These are phyloP conservation scores for Arthrobotrys sinensis DNA, from an alignment of 2,329 filamentous ascomycete genomes.

Conservation along the genomic window DNA sequence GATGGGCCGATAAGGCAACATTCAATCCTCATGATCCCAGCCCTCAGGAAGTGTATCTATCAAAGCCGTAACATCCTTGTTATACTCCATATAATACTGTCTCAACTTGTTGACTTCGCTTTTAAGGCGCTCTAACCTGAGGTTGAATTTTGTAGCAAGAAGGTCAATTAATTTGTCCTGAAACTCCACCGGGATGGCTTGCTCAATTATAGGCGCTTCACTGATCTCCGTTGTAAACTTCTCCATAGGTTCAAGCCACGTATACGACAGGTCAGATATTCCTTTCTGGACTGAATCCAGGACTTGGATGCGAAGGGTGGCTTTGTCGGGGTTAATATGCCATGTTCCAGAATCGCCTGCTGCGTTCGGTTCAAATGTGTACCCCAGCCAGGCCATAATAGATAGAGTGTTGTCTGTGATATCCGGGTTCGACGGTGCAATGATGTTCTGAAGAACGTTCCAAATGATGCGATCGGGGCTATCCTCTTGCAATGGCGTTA, in stretches of 20 bases:
- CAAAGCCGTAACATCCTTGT: background rate
- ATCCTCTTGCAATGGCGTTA: background rate
- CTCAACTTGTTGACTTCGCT: background rate
- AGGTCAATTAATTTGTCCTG: background rate
- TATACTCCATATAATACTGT: background rate
- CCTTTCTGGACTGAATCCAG: background rate
- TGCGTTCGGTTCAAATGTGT: conserved; percentile 1
- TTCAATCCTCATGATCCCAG: background rate
- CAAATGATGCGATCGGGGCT: conserved; percentile 1
- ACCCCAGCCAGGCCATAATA: background rate
- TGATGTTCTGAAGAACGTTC: background rate
- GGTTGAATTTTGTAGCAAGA: background rate
- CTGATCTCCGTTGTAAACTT: background rate
- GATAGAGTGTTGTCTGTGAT: background rate
- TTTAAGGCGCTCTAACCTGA: background rate
- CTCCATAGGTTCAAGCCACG: background rate
- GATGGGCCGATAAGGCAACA: too few relatives aligned
- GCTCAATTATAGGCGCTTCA: background rate
- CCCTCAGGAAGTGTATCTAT: background rate
- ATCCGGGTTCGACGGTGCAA: background rate
- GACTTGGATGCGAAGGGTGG: background rate
- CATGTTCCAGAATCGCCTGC: background rate
- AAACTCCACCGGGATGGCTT: background rate
- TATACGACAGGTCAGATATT: background rate
- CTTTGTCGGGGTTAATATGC: background rate